Base-by-base conservation (phyloP, 495 filamentous ascomycete species). In the Hypoxylon intermedium region DNA sequence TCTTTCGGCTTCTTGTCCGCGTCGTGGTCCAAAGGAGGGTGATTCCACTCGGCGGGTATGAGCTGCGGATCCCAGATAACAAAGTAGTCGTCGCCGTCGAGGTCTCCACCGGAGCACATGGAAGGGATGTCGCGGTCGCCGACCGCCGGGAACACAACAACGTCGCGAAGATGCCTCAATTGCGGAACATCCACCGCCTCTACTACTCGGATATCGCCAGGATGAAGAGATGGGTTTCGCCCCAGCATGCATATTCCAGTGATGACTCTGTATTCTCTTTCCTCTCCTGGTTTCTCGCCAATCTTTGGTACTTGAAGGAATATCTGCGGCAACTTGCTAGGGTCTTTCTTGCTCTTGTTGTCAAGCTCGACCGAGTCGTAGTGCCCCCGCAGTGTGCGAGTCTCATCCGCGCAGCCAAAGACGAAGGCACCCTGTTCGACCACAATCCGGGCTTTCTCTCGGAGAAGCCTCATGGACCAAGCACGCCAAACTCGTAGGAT, bases 91-190 rank as follows among this genome's bases (percentile, higher is more conserved):
- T 99, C 94, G 0, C 94, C 94, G 73, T 99, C 94, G 2, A 99
- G 78, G 70, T 99, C 94, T 4, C 94, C 95, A 2, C 94, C 94
- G 5, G 94, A 96, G 60, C 92, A 94, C 94, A 98, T 98, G 57
- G 87, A 90, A 6, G 92, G 82, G 20, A 99, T 72, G 60, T 93
- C 91, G 33, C 88, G 80, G 71, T 98, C 93, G 0, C 94, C 94
- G 0, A 79, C 87, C 34, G 88, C 83, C 0, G 94, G 92, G 34
- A 99, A 85, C 4, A 97, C 92, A 16, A 98, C 87, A 9, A 94
- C 89, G 67, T 97, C 85, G 23, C 83, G 82, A 4, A 97, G 80
- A 63, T 96, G 88, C 28, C 81, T 79, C 5, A 99, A 80, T 7
- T 75, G 75, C 2, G 87, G 85, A 6, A 86, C 77, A 62, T 98